A percentile compares a stretch with the other conserved stretches of the same genome.
These are phyloP conservation scores for Sanguinoderma infundibulare DNA, from an alignment of 1,284 basidiomycete genomes.

Conservation along the genomic window DNA sequence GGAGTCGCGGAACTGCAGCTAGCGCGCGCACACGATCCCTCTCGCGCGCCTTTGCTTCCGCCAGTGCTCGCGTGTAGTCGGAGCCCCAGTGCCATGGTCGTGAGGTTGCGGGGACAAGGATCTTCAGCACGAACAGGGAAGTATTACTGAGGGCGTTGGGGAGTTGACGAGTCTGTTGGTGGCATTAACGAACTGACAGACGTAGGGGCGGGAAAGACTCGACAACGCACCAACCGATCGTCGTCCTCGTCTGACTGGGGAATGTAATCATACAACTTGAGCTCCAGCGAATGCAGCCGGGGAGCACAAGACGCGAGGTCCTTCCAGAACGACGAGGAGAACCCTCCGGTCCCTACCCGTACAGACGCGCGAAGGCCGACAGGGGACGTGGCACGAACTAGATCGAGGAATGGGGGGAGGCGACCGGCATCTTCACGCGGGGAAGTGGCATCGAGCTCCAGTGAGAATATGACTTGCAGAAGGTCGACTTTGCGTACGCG, in stretches of 20 bases:
- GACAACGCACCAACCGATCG: conserved; percentile 2
- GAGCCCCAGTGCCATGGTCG: neutral
- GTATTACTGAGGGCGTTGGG: neutral
- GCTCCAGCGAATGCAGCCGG: conserved; percentile 2
- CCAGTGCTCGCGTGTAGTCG: neutral
- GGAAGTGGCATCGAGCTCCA: neutral
- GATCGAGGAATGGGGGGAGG: neutral
- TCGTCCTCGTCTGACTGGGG: neutral
- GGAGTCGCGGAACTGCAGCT: neutral
- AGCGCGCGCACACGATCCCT: neutral
- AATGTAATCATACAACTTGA: neutral
- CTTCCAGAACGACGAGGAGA: neutral
- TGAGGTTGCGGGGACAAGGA: neutral
- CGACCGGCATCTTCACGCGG: neutral
- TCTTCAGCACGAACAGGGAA: neutral
- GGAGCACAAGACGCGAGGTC: neutral
- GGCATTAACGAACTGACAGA: neutral
- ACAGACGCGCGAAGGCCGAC: neutral
- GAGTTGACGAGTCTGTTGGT: neutral
- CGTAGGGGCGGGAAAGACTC: neutral
- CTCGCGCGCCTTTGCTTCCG: neutral
- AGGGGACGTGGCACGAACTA: neutral
- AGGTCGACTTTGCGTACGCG: neutral
- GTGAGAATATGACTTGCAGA: neutral
- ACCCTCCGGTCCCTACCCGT: neutral